These are phyloP conservation scores for Chrysanthemum seticuspe DNA, from an alignment of 129 eudicot genomes.

Conservation along the genomic window DNA sequence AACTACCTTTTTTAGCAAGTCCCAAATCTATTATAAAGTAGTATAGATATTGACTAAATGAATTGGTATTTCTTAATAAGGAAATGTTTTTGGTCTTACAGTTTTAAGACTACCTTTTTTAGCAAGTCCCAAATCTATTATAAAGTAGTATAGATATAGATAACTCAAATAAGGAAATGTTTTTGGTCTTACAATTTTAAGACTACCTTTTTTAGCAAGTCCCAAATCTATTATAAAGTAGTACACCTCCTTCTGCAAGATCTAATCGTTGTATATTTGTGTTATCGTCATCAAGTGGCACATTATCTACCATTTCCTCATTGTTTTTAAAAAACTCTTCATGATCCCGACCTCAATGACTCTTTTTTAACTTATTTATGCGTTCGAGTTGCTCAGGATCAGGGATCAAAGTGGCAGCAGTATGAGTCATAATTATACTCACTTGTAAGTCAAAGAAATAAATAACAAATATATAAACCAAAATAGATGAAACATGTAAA, in stretches of 20 bases:
- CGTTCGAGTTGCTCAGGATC: background rate
- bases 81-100: too few species aligned
- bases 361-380: conserved; percentile 29
- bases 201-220: too few species aligned
- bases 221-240: too few species aligned
- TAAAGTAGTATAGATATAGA: too few species aligned
- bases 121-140: too few species aligned
- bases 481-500: background rate
- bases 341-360: conserved; percentile 48
- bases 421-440: conserved; percentile 67
- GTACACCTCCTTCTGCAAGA: conserved; percentile 61
- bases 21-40: too few species aligned
- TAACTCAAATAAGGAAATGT: too few species aligned
- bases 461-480: background rate
- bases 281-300: conserved; percentile 1
- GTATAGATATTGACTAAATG: too few species aligned
- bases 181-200: too few species aligned
- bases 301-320: conserved; percentile 1
- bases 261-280: conserved; percentile 19
- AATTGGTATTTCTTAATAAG: too few species aligned
- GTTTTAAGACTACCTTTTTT: too few species aligned
- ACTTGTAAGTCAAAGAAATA: conserved; percentile 42
- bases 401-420: conserved; percentile 27
- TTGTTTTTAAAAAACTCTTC: conserved; percentile 17
- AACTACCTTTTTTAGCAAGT: too few species aligned